Percentiles rank a stretch among this genome's conserved stretches.
These are phyloP conservation scores for Lycium ferocissimum DNA, from an alignment of 257 asterid species.

Conservation along the genomic window DNA sequence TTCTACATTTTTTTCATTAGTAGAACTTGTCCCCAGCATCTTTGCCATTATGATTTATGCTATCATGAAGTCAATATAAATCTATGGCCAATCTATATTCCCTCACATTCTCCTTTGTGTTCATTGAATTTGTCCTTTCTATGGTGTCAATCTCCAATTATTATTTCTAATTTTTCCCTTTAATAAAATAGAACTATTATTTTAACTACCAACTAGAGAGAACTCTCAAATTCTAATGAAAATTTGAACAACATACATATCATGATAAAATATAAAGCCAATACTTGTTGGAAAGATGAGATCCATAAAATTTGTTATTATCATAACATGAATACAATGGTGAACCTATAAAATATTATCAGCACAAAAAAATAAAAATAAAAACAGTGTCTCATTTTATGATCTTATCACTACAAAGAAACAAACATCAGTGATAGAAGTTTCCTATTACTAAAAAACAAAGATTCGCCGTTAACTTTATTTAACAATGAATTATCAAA, in stretches of 20 bases:
- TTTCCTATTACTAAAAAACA: too few relatives aligned
- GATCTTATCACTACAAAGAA: too few relatives aligned
- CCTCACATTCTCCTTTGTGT: neutral
- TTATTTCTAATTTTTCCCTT: too few relatives aligned
- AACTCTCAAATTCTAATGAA: neutral
- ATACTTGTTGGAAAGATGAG: neutral
- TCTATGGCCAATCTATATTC: neutral
- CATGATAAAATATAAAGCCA: neutral
- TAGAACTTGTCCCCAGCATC: neutral
- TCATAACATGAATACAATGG: too few relatives aligned
- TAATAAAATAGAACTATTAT: neutral
- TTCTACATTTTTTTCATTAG: neutral
- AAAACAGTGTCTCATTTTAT: too few relatives aligned
- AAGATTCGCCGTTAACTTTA: too few relatives aligned
- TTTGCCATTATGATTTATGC: conserved; percentile 17
- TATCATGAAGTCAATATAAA: neutral
- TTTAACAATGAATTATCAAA: too few relatives aligned
- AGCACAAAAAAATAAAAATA: too few relatives aligned
- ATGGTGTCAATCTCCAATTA: neutral
- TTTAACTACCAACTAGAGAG: neutral
- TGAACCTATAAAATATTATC: too few relatives aligned
- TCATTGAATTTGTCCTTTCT: neutral
- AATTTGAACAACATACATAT: neutral
- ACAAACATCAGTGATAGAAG: too few relatives aligned
- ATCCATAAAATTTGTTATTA: neutral